These are phyloP conservation scores for Botrytis porri DNA, from an alignment of 2,329 filamentous ascomycete species.

Conservation along the genomic window DNA sequence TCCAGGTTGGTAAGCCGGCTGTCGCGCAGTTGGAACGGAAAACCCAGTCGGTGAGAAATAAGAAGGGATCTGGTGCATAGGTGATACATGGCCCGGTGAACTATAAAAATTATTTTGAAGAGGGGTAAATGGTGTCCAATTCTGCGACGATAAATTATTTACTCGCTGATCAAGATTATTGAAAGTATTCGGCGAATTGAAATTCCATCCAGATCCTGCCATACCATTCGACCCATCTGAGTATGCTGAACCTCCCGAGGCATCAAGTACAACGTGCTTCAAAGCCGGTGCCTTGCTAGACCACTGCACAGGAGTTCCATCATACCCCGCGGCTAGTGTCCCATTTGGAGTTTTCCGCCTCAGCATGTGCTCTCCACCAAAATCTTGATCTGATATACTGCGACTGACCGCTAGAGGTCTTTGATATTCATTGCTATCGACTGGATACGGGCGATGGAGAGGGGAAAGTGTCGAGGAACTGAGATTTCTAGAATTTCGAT, in stretches of 20 bases:
- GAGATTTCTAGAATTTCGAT: conserved; percentile 35
- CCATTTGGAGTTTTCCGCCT: conserved; percentile 91
- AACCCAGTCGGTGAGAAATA: conserved; percentile 42
- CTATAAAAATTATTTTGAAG: conserved; percentile 29
- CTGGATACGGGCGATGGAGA: conserved; percentile 32
- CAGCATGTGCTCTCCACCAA: conserved; percentile 57
- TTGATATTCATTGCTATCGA: conserved; percentile 28
- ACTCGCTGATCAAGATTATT: conserved; percentile 22
- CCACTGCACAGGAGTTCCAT: conserved; percentile 74
- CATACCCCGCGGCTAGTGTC: conserved; percentile 88
- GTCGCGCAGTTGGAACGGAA: conserved; percentile 56
- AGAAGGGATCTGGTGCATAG: conserved; percentile 27
- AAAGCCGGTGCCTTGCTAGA: conserved; percentile 70
- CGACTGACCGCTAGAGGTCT: conserved; percentile 22
- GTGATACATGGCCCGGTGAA: conserved; percentile 31
- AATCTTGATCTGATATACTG: conserved; percentile 46
- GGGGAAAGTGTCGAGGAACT: conserved; percentile 25
- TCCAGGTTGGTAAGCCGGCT: conserved; percentile 56
- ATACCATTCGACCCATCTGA: conserved; percentile 21
- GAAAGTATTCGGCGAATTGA: conserved; percentile 19
- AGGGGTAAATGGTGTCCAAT: conserved; percentile 21
- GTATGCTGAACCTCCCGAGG: conserved; percentile 38
- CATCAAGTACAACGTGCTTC: conserved; percentile 79
- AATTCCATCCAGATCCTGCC: conserved; percentile 1
- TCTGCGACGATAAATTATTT: conserved; percentile 10